Base-by-base conservation (phyloP, 768 basidiomycete genomes). In the Mycena alexandri region DNA sequence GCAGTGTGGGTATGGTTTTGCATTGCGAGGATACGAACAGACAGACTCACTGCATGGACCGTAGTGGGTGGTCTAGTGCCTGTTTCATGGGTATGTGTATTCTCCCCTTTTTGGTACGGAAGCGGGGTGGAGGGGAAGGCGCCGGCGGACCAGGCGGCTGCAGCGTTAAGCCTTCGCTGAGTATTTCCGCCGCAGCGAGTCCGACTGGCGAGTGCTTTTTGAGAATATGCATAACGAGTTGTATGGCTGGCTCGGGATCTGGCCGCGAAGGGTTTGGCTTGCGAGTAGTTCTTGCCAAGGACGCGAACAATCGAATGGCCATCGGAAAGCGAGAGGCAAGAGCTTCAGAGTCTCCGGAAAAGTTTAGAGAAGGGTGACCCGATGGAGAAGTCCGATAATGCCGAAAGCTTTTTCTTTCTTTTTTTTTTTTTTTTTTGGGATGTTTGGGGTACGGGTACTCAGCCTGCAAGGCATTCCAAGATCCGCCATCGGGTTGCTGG, bases 11-110 rank as follows among this genome's bases (percentile, higher is more conserved):
- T 17, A 24, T 29, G 29, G 14, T 6, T 47, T 33, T 21, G 10
- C 36, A 53, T 17, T 19, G 38, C 1, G 24, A 13, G 24, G 12
- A 22, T 11, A 17, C 19, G 9, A 24, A 51, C 21, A 21, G 34
- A 51, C 21, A 21, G 34, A 21, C 65, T n/a, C 46, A 61, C 59
- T 19, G 55, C 6, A 54, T 5, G 17, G 65, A 67, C 2, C 59
- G 58, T 8, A 67, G 29, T 38, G 65, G 65, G 41, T 67, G 65
- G 46, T 55, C 53, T 11, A 47, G 9, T 12, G 41, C 22, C 21
- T 47, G 44, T 25, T 22, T 36, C 51, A 41, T 41, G 52, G 52
- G 51, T 5, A 24, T 56, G 17, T 36, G 34, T 2, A 47, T 65
- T 12, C 6, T 65, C 21, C 56, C 57, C 29, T 7, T 12, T 21